Base-by-base conservation (phyloP, 495 filamentous ascomycete species). In the Neurospora hispaniola region DNA sequence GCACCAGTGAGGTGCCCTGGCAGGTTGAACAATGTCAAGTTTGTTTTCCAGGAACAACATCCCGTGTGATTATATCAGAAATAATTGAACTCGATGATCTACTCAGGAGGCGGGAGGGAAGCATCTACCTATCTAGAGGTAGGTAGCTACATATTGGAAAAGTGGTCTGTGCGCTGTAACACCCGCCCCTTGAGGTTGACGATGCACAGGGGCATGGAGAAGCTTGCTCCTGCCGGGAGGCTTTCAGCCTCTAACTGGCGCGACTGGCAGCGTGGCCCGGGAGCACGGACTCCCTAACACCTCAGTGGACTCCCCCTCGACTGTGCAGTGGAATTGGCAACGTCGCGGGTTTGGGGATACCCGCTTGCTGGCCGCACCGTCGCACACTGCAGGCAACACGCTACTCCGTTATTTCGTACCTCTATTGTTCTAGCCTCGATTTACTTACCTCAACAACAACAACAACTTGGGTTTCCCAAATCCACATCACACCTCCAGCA, bases 291-390 rank as follows among this genome's bases (percentile, higher is more conserved):
- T 41, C 59, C 71, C 14, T 62, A 20, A 46, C 62, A 69, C 40
- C 43, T 69, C 46, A 23, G 71, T 66, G 35, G 54, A 18, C 54
- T 66, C 27, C 54, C 54, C 54, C 31, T 72, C 27, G 41, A 69
- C 73, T 71, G 66, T 74, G 75, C 73, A 71, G 70, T 71, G 71
- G 77, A 80, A 79, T 80, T 78, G 77, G 74, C 78, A 81, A 80
- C 78, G 79, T 80, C 79, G 79, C 78, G 78, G 79, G 78, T 81
- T 80, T 39, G 77, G 72, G 59, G 23, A 70, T 39, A 69, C 35
- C 5, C 4, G 35, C 59, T 54, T 66, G 54, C 54, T 66, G 54
- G 54, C 54, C 54, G 54, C 14, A 66, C 54, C 54, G 54, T 27
- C 54, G 54, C 54, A 62, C 54, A n/a, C n/a, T n/a, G n/a, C n/a